A percentile compares a stretch with the other conserved stretches of the same genome.
Evolutionary conservation across 78 protist genomes (phyloP).

Genomic region (Speleostelium caveatum): DNA sequence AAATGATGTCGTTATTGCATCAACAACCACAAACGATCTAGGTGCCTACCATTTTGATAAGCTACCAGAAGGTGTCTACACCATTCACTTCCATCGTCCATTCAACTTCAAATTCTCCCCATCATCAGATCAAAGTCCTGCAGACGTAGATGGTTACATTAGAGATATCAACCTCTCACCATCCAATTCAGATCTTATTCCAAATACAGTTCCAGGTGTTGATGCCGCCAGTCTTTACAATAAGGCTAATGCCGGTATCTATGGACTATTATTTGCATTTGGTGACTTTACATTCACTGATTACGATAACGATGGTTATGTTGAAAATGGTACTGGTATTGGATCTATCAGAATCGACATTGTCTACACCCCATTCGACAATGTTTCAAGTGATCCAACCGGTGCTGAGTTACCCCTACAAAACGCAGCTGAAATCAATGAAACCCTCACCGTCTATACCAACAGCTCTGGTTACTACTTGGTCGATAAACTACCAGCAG

Average conservation of each 20-base stretch:
- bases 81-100: background rate
- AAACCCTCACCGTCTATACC: background rate
- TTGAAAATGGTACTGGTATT: background rate
- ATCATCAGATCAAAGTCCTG: background rate
- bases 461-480: constrained; percentile 23
- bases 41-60: constrained; percentile 25
- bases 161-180: background rate
- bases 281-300: constrained; percentile 43
- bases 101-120: background rate
- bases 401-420: background rate
- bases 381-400: background rate
- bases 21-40: background rate
- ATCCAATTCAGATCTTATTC: background rate
- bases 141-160: background rate
- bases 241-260: constrained; percentile 44
- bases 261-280: constrained; percentile 1
- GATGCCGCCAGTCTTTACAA: background rate
- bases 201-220: constrained; percentile 1
- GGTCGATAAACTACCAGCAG: constrained; percentile 6
- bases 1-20: background rate
- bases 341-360: no score
- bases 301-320: constrained; percentile 8
- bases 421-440: background rate
- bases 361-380: background rate
- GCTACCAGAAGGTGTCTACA: constrained; percentile 11